Evolutionary conservation across 176 grass and related monocot genomes (phyloP).

Genomic region (Alopecurus myosuroides): DNA sequence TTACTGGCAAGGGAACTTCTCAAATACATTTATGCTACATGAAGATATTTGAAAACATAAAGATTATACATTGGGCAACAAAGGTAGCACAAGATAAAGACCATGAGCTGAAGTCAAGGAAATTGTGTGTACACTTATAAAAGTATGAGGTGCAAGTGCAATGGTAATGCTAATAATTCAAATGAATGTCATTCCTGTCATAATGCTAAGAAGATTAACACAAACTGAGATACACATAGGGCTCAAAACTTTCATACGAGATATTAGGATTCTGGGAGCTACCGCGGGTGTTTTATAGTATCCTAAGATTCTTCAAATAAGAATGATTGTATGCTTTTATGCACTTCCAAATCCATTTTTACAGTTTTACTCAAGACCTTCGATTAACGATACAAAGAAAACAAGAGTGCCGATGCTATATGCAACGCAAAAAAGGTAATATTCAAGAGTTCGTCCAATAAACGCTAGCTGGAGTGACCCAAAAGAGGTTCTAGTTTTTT

Average conservation of each 20-base stretch:
- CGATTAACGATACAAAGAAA: too few species aligned
- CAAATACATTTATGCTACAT: background rate
- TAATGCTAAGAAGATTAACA: background rate
- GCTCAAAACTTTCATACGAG: background rate
- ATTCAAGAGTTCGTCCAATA: too few species aligned
- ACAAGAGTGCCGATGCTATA: too few species aligned
- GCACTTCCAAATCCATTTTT: background rate
- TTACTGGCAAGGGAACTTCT: constrained; percentile 14
- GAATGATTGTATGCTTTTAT: background rate
- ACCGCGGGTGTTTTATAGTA: background rate
- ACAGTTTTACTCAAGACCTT: too few species aligned
- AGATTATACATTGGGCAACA: background rate
- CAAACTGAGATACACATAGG: background rate
- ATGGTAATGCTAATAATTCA: background rate
- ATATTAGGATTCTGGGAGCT: background rate
- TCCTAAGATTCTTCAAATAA: background rate
- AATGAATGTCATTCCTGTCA: background rate
- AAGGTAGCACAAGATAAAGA: background rate
- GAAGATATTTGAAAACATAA: background rate
- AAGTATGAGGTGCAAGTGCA: background rate
- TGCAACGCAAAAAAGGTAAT: too few species aligned
- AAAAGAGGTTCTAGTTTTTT: too few species aligned
- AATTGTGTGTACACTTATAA: background rate
- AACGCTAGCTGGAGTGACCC: too few species aligned
- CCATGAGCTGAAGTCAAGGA: background rate